Percentiles rank a stretch among this genome's conserved stretches.
Evolutionary conservation across 495 filamentous ascomycete genomes (phyloP).

Genomic region (Xylaria castorea): DNA sequence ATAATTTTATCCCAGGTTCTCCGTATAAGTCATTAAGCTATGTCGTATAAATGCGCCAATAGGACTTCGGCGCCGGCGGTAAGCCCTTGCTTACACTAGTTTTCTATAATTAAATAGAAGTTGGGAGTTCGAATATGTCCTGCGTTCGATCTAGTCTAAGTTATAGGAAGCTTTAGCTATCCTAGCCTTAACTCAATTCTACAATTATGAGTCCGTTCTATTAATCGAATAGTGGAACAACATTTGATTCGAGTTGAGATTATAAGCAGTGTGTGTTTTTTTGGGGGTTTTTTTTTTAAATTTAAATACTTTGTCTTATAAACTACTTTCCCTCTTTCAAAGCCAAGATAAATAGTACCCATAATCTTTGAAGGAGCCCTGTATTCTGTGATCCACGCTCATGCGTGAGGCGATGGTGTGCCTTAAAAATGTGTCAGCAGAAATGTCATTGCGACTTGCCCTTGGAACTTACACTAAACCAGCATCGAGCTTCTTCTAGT

Average conservation of each 20-base stretch:
- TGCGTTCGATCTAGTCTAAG: not conserved
- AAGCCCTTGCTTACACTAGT: not conserved
- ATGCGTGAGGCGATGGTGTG: not conserved
- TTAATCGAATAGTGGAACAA: not conserved
- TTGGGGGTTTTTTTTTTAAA: no score
- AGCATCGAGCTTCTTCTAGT: not conserved
- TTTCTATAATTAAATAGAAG: conserved; percentile 11
- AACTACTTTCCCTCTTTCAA: not conserved
- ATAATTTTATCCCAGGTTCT: conserved; percentile 2
- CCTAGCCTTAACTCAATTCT: not conserved
- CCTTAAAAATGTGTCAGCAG: not conserved
- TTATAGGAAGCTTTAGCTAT: not conserved
- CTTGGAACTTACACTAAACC: not conserved
- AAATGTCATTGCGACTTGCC: not conserved
- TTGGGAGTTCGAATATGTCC: not conserved
- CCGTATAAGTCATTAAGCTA: not conserved
- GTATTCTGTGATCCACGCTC: conserved; percentile 6
- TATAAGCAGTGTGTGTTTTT: not conserved
- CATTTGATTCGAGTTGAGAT: not conserved
- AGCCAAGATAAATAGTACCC: not conserved
- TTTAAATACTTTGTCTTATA: no score
- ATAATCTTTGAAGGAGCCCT: not conserved
- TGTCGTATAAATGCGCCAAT: not conserved
- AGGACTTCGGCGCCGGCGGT: not conserved
- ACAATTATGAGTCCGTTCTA: not conserved